Evolutionary conservation across 192 early-diverging fungal species (phyloP).

Genomic region (Gonapodya prolifera): DNA sequence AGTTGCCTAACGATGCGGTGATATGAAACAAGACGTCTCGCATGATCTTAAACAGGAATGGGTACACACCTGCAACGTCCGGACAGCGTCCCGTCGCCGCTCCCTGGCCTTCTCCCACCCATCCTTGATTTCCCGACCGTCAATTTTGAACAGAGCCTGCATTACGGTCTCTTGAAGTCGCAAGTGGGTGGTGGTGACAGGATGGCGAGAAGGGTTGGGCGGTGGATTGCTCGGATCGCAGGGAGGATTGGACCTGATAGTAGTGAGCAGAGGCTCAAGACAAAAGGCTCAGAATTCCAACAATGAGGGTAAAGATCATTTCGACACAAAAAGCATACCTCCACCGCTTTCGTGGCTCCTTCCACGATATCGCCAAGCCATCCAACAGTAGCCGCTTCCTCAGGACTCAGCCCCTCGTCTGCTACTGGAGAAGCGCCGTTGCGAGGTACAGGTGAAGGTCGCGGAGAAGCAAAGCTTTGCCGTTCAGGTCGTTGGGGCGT

Average conservation of each 20-base stretch:
- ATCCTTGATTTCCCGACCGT: neutral
- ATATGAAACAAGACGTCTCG: neutral
- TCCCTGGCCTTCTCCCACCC: neutral
- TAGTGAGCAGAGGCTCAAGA: neutral
- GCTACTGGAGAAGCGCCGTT: neutral
- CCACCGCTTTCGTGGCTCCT: neutral
- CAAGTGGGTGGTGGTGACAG: neutral
- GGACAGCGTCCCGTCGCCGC: neutral
- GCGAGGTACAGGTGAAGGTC: neutral
- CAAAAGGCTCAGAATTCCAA: too few relatives aligned
- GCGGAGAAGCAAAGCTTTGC: neutral
- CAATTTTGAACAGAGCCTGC: neutral
- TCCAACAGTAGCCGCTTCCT: neutral
- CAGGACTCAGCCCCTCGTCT: neutral
- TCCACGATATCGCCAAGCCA: neutral
- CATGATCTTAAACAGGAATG: neutral
- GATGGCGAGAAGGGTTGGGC: neutral
- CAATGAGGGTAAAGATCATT: neutral
- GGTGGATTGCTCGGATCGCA: neutral
- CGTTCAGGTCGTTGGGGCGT: neutral
- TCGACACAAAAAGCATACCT: neutral
- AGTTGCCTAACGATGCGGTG: neutral
- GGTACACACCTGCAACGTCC: neutral
- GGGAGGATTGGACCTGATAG: neutral
- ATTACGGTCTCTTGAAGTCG: neutral